These are phyloP conservation scores for Tetracladium maxilliforme DNA, from an alignment of 2,329 filamentous ascomycete species.

Conservation along the genomic window DNA sequence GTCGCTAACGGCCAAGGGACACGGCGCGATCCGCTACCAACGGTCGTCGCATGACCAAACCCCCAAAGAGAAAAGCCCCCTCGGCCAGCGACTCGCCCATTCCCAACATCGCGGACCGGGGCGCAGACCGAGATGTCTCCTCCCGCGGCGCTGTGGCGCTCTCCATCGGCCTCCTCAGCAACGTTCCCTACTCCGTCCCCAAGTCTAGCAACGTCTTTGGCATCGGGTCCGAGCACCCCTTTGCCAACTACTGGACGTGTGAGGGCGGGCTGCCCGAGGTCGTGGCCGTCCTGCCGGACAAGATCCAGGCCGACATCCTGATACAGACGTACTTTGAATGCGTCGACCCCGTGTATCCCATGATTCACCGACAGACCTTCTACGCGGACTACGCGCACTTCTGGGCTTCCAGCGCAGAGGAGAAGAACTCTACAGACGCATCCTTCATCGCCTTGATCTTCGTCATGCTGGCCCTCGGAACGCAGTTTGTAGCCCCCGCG, in stretches of 20 bases:
- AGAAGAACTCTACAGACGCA: constrained; percentile 48
- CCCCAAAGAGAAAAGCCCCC: constrained; percentile 34
- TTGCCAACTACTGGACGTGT: constrained; percentile 76
- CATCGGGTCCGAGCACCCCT: constrained; percentile 65
- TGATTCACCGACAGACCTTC: constrained; percentile 62
- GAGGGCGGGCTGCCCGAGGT: constrained; percentile 63
- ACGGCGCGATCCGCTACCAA: constrained; percentile 37
- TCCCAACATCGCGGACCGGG: constrained; percentile 41
- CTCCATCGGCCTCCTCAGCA: constrained; percentile 47
- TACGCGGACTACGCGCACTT: constrained; percentile 69
- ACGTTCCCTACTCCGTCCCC: constrained; percentile 56
- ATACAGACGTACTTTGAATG: constrained; percentile 49
- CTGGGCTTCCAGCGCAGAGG: constrained; percentile 44
- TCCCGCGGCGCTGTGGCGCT: constrained; percentile 15
- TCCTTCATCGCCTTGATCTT: constrained; percentile 61
- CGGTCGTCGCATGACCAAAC: constrained; percentile 39
- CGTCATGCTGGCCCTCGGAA: constrained; percentile 63
- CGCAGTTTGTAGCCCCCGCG: constrained; percentile 53
- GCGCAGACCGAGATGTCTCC: constrained; percentile 20
- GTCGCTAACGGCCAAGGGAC: constrained; percentile 25
- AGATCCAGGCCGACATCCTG: constrained; percentile 60
- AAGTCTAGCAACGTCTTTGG: constrained; percentile 67
- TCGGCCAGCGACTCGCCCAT: constrained; percentile 15
- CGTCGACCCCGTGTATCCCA: constrained; percentile 70
- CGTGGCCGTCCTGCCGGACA: constrained; percentile 60